Evolutionary conservation across 176 grass and related monocot species (phyloP).

Genomic region (Phoenix roebelenii): DNA sequence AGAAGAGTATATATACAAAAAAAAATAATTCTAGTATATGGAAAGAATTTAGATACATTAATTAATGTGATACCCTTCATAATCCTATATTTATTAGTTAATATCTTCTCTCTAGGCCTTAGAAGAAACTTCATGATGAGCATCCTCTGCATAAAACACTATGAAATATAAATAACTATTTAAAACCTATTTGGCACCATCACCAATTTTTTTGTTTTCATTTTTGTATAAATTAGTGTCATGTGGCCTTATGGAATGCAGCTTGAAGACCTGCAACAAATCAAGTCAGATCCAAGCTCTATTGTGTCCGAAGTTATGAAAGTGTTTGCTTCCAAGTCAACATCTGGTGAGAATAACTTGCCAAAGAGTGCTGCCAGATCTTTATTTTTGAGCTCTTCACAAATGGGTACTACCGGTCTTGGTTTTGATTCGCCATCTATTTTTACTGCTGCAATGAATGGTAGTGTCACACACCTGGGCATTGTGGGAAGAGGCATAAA

Average conservation of each 20-base stretch:
- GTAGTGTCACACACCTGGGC: slow-evolving; percentile 70
- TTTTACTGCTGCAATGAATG: slow-evolving; percentile 49
- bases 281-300: slow-evolving; percentile 30
- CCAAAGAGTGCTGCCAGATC: slow-evolving; percentile 23
- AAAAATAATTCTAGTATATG: no score
- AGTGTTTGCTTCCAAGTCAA: slow-evolving; percentile 24
- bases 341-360: slow-evolving; percentile 20
- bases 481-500: slow-evolving; percentile 93
- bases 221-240: no score
- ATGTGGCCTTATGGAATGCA: slow-evolving; percentile 15
- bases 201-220: no score
- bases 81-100: no score
- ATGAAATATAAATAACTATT: no score
- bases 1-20: no score
- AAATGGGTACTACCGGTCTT: slow-evolving; percentile 46
- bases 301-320: slow-evolving; percentile 35
- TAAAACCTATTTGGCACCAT: no score
- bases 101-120: no score
- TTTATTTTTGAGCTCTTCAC: slow-evolving; percentile 51
- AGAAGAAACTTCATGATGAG: no score
- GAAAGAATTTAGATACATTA: no score
- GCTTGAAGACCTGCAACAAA: slow-evolving; percentile 90
- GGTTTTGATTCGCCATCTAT: slow-evolving; percentile 67
- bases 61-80: no score
- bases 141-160: no score